Base-by-base conservation (phyloP, 768 basidiomycete species). In the Auricularia sp. region DNA sequence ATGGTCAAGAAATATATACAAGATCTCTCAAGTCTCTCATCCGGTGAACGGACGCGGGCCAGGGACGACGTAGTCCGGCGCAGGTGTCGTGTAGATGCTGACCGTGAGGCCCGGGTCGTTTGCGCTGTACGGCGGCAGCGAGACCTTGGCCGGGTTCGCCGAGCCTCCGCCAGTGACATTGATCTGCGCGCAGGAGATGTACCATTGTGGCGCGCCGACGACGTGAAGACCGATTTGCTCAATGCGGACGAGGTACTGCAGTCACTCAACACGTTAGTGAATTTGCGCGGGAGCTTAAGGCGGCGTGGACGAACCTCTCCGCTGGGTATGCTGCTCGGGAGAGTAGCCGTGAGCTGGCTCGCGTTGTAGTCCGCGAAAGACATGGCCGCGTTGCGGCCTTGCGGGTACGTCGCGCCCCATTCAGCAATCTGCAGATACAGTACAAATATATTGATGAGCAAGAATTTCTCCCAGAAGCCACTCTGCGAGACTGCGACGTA, bases 171-270 rank as follows among this genome's bases (percentile, higher is more conserved):
- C 56, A 18, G 56, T 59, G 1, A 77, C 72, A 29, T 74, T 76
- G 65, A 77, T 71, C 44, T 77, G 75, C 5, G 74, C 77, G 63
- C 77, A 77, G n/a, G 69, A 72, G 61, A 77, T 69, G 62, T 77
- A 77, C 67, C 75, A 73, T 73, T 77, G 65, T 34, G 76, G 75
- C 6, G 73, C 74, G 18, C 69, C 72, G 29, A 74, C 72, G 29
- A 73, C 63, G 66, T 77, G 76, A 12, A 77, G 66, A 12, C 75
- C 76, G 56, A 77, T 77, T 64, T 77, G 77, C 68, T 77, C 77
- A 18, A 69, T 70, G 51, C 74, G 68, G 42, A 75, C 64, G 34
- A 76, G 66, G 61, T 76, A 76, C 69, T 75, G 35, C 23, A 33
- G 23, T 10, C 23, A 8, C 29, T 29, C 29, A 29, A 29, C 29